These are phyloP conservation scores for Wickerhamomyces hampshirensis DNA, from an alignment of 805 yeast species.

Conservation along the genomic window DNA sequence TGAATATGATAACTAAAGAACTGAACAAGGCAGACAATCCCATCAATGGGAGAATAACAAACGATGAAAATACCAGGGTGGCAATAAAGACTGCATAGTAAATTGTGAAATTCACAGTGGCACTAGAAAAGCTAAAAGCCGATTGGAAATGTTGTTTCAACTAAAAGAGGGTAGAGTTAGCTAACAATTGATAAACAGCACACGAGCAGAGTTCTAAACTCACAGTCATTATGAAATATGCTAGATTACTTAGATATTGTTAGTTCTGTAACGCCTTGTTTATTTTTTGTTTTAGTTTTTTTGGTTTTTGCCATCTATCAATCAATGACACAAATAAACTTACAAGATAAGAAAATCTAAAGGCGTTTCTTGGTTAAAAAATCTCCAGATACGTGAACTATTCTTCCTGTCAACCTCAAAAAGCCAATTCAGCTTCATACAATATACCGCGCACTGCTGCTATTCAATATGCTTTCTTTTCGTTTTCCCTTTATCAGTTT, in stretches of 20 bases:
- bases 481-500: background rate
- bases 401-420: conserved; percentile 9
- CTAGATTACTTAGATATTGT: background rate
- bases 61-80: conserved; percentile 6
- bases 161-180: background rate
- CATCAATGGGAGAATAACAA: conserved; percentile 21
- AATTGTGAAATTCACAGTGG: conserved; percentile 15
- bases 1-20: conserved; percentile 23
- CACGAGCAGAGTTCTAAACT: background rate
- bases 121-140: conserved; percentile 5
- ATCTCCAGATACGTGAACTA: conserved; percentile 11
- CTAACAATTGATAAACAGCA: background rate
- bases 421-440: background rate
- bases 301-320: too few species aligned
- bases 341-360: conserved; percentile 14
- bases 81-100: conserved; percentile 15
- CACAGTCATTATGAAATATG: background rate
- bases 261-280: background rate
- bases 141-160: conserved; percentile 3
- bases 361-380: conserved; percentile 10
- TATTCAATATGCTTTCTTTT: background rate
- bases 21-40: conserved; percentile 21
- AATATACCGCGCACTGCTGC: background rate
- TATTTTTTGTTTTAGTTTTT: too few species aligned
- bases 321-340: too few species aligned